Evolutionary conservation across 371 early-diverging fungal species (phyloP).

Genomic region (Dichotomocladium elegans): DNA sequence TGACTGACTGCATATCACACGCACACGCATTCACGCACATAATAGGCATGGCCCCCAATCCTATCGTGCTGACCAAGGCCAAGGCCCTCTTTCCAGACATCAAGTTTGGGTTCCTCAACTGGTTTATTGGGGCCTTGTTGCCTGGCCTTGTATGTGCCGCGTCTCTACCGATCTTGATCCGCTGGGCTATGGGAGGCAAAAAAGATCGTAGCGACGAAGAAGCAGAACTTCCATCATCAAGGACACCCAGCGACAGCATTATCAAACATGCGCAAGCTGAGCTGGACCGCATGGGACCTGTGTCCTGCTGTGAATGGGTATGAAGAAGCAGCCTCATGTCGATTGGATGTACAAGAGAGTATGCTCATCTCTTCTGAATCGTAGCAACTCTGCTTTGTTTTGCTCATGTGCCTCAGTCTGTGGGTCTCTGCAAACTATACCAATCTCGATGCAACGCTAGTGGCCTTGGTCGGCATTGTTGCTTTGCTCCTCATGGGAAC

Average conservation of each 20-base stretch:
- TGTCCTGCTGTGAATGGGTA: conserved; percentile 42
- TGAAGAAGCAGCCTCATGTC: not conserved
- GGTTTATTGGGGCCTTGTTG: conserved; percentile 54
- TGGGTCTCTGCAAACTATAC: conserved; percentile 70
- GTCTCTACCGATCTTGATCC: conserved; percentile 36
- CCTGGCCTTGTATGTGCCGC: conserved; percentile 42
- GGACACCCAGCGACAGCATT: conserved; percentile 11
- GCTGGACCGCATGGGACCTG: conserved; percentile 28
- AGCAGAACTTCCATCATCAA: not conserved
- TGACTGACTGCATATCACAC: too few species aligned
- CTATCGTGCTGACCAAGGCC: conserved; percentile 55
- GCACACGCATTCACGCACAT: too few species aligned
- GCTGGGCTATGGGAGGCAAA: conserved; percentile 18
- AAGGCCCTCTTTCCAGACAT: conserved; percentile 44
- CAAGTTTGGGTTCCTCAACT: conserved; percentile 54
- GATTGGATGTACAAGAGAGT: too few species aligned
- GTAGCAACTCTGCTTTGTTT: conserved; percentile 48
- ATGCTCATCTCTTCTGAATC: too few species aligned
- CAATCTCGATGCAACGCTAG: conserved; percentile 61
- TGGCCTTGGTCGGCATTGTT: conserved; percentile 62
- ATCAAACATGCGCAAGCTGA: conserved; percentile 31
- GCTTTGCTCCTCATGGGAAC: conserved; percentile 53
- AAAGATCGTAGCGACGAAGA: conserved; percentile 17
- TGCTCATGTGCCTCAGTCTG: conserved; percentile 52
- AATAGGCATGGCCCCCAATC: conserved; percentile 70